These are phyloP conservation scores for Zygosaccharomyces bailii DNA, from an alignment of 805 yeast genomes.

Conservation along the genomic window DNA sequence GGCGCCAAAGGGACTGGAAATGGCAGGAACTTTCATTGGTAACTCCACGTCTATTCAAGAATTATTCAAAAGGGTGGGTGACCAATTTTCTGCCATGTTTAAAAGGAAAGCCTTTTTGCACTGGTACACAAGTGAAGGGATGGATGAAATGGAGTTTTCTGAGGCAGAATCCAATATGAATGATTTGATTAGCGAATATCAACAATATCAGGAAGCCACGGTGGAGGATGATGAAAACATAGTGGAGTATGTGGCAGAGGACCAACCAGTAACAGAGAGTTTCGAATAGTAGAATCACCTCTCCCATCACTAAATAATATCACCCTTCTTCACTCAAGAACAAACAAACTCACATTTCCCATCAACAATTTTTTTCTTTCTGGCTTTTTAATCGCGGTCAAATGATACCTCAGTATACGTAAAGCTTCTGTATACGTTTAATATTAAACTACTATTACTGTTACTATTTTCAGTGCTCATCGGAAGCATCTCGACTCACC, in stretches of 20 bases:
- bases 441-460: neutral
- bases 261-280: slow-evolving; percentile 35
- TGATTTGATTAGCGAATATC: slow-evolving; percentile 85
- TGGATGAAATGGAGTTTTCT: slow-evolving; percentile 91
- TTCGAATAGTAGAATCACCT: slow-evolving; percentile 22
- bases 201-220: slow-evolving; percentile 85
- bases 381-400: slow-evolving; percentile 5
- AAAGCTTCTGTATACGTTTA: slow-evolving; percentile 3
- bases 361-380: slow-evolving; percentile 1
- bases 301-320: neutral
- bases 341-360: neutral
- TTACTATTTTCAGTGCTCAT: no score
- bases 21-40: slow-evolving; percentile 91
- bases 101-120: slow-evolving; percentile 92
- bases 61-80: slow-evolving; percentile 83
- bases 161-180: slow-evolving; percentile 92
- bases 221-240: slow-evolving; percentile 73
- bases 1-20: slow-evolving; percentile 79
- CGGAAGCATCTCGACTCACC: neutral
- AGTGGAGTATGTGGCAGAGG: slow-evolving; percentile 63
- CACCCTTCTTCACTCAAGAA: neutral
- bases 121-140: slow-evolving; percentile 94
- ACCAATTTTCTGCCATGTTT: slow-evolving; percentile 88
- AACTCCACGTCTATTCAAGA: slow-evolving; percentile 92
- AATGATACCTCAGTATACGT: slow-evolving; percentile 9